Percentiles rank a stretch among this genome's conserved stretches.
These are phyloP conservation scores for Citrus mangshanensis DNA, from an alignment of 345 rosid species.

Conservation along the genomic window DNA sequence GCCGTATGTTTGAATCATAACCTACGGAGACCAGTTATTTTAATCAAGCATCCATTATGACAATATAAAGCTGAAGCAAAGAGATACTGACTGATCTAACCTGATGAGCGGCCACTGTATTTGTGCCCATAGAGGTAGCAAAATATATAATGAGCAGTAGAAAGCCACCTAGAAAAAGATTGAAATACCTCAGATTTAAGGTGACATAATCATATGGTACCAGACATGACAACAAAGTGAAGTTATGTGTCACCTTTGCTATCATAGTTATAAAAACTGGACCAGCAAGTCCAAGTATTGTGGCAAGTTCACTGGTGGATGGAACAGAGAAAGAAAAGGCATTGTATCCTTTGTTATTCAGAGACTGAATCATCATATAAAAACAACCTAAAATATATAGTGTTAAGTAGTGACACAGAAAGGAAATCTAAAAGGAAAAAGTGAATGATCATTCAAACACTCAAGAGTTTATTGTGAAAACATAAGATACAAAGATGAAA, in stretches of 20 bases:
- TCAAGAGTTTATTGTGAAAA: background rate
- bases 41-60: background rate
- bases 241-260: constrained; percentile 46
- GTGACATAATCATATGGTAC: constrained; percentile 1
- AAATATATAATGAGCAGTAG: constrained; percentile 67
- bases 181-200: constrained; percentile 17
- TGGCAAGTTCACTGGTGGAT: constrained; percentile 51
- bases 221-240: constrained; percentile 6
- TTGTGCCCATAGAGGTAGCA: constrained; percentile 85
- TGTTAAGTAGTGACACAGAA: background rate
- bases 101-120: constrained; percentile 87
- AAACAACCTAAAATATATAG: constrained; percentile 54
- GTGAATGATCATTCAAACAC: background rate
- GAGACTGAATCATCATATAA: constrained; percentile 81
- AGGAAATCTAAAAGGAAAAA: background rate
- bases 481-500: background rate
- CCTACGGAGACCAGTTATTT: constrained; percentile 31
- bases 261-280: constrained; percentile 62
- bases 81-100: constrained; percentile 29
- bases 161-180: constrained; percentile 61
- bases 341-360: constrained; percentile 75
- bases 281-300: constrained; percentile 62
- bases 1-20: constrained; percentile 64
- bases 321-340: constrained; percentile 63
- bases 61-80: constrained; percentile 8